Percentiles rank a stretch among this genome's conserved stretches.
Evolutionary conservation across 176 grass and related monocot species (phyloP).

Genomic region (Eleusine indica): DNA sequence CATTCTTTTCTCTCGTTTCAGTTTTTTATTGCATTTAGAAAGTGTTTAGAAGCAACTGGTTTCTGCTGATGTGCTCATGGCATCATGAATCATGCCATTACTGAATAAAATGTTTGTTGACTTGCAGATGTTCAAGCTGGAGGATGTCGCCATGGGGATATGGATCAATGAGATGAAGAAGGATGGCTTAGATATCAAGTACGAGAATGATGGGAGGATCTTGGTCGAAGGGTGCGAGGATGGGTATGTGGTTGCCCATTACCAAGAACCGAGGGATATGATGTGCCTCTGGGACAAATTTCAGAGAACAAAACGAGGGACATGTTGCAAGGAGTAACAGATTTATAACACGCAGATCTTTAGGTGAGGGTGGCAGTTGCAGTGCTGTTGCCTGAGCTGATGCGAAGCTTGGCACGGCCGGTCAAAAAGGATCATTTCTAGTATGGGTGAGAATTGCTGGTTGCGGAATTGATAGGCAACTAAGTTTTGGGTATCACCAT

Average conservation of each 20-base stretch:
- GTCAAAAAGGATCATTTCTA: slow-evolving; percentile 5
- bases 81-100: background rate
- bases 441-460: background rate
- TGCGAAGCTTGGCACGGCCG: background rate
- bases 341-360: background rate
- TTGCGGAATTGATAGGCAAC: slow-evolving; percentile 4
- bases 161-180: slow-evolving; percentile 94
- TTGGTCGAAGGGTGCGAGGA: slow-evolving; percentile 71
- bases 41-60: slow-evolving; percentile 1
- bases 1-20: slow-evolving; percentile 9
- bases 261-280: slow-evolving; percentile 94
- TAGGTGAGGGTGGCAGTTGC: background rate
- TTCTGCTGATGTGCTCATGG: background rate
- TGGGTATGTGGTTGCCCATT: slow-evolving; percentile 93
- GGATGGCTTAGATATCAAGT: slow-evolving; percentile 70
- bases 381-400: background rate
- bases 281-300: slow-evolving; percentile 94
- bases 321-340: slow-evolving; percentile 67
- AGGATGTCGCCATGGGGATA: slow-evolving; percentile 99
- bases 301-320: slow-evolving; percentile 68
- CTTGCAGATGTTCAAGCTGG: slow-evolving; percentile 97
- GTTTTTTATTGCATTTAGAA: background rate
- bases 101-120: slow-evolving; percentile 28
- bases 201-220: slow-evolving; percentile 82
- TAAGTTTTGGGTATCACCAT: slow-evolving; percentile 24